Evolutionary conservation across 1,284 basidiomycete genomes (phyloP), one percentile per base, ranked within the genome.

Genomic region (Austropuccinia psidii): DNA sequence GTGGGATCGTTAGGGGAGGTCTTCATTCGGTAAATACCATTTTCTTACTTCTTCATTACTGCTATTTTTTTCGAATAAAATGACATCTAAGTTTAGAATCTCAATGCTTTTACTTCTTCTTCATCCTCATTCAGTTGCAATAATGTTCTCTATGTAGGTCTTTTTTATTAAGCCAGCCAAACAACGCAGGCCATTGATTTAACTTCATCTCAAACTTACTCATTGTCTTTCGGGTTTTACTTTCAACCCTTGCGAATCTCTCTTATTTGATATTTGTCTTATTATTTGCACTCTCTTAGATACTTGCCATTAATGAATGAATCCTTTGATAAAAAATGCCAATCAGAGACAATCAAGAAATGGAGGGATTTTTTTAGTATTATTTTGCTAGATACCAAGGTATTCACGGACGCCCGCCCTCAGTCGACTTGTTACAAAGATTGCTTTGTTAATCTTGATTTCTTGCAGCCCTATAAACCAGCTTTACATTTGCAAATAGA

Each of bases 1-100:
- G 96, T 93, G 78, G 96, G 96, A 58, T 89, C 93, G 24, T 84
- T 99, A 31, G 96, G 96, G 77, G 96, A 99, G 83, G 94, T 99
- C 66, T 97, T 98, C 83, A 97, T 99, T 80, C 87, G 95, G 89
- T 91, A 78, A 76, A 88, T 62, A 50, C 37, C 19, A 61, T 31
- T 17, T 50, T 39, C 27, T 39, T 24, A 33, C 62, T 27, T 61
- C 39, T 49, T 21, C 19, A 2, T 24, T 60, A n/a, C 50, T 50
- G n/a, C 19, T n/a, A 49, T 29, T 21, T 39, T 74, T 31, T 17
- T 24, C 37, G 19, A 35, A 19, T 21, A 67, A 24, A n/a, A 49
- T 35, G 66, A 37, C 17, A 60, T 9, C 55, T 75, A 29, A 35
- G 67, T 75, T 54, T 77, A 60, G 58, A 73, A 74, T 52, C 67